phyloP scores from a whole-genome alignment of 192 early-diverging fungal genomes.

The Paraglomus occultum region DNA sequence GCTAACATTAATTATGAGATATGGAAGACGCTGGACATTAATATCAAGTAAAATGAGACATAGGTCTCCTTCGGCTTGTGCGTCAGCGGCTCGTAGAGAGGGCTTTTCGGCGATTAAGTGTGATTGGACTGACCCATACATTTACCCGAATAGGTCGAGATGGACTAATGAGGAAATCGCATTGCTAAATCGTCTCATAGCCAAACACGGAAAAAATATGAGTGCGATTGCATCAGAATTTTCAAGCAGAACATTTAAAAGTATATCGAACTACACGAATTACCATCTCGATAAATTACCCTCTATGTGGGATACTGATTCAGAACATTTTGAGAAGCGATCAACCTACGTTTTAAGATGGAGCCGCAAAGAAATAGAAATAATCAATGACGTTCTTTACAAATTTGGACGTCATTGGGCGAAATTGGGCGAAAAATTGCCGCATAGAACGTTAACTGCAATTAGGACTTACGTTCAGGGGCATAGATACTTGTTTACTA shows the following conservation, averaged over 20 bases:
- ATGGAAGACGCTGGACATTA: constrained; percentile 5
- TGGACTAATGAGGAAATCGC: constrained; percentile 14
- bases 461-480: no score
- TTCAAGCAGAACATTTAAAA: not conserved
- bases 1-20: not conserved
- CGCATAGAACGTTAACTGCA: no score
- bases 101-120: not conserved
- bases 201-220: constrained; percentile 10
- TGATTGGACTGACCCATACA: not conserved
- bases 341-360: no score
- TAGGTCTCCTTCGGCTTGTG: not conserved
- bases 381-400: no score
- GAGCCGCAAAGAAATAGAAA: no score
- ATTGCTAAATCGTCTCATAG: constrained; percentile 5
- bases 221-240: constrained; percentile 3
- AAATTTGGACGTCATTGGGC: no score
- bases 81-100: not conserved
- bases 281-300: constrained; percentile 1
- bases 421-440: no score
- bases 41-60: not conserved
- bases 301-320: not conserved
- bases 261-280: not conserved
- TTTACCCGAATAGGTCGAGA: not conserved
- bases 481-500: no score
- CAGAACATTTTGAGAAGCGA: not conserved